phyloP scores from a whole-genome alignment of 192 early-diverging fungal genomes.

The Linnemannia hyalina region DNA sequence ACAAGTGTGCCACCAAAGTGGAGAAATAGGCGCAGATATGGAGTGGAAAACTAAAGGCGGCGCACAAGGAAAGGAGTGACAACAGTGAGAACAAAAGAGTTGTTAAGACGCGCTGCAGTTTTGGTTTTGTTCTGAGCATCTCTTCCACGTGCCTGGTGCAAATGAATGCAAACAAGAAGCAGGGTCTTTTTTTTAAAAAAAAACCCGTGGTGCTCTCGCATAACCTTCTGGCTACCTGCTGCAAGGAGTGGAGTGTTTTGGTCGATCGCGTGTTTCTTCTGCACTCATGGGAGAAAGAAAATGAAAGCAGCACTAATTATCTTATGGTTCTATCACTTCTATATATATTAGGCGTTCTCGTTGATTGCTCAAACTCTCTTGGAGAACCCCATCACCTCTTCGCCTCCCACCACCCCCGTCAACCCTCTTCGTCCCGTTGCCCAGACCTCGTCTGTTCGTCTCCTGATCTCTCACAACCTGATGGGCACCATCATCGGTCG shows the following conservation, averaged over 20 bases:
- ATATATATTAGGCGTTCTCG: constrained; percentile 78
- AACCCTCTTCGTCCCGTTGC: constrained; percentile 59
- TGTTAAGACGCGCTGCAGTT: not conserved
- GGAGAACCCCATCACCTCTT: constrained; percentile 77
- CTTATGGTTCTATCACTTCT: not conserved
- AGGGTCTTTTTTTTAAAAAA: not conserved
- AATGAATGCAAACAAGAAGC: not conserved
- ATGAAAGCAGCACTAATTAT: not conserved
- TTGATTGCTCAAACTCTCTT: constrained; percentile 83
- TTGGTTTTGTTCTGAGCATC: not conserved
- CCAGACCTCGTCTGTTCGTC: constrained; percentile 76
- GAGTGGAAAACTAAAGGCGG: not conserved
- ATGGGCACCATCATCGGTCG: constrained; percentile 97
- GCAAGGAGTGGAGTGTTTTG: not conserved
- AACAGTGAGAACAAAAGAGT: not conserved
- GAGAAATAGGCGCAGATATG: not conserved
- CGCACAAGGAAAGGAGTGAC: not conserved
- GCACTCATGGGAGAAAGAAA: not conserved
- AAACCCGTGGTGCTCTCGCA: constrained; percentile 2
- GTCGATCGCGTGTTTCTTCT: not conserved
- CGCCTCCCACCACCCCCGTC: constrained; percentile 66
- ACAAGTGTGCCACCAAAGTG: not conserved
- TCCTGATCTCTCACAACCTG: constrained; percentile 91
- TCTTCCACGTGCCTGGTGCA: not conserved
- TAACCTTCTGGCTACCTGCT: not conserved